phyloP scores from a whole-genome alignment of 441 rosid species.

The Corymbia citriodora region DNA sequence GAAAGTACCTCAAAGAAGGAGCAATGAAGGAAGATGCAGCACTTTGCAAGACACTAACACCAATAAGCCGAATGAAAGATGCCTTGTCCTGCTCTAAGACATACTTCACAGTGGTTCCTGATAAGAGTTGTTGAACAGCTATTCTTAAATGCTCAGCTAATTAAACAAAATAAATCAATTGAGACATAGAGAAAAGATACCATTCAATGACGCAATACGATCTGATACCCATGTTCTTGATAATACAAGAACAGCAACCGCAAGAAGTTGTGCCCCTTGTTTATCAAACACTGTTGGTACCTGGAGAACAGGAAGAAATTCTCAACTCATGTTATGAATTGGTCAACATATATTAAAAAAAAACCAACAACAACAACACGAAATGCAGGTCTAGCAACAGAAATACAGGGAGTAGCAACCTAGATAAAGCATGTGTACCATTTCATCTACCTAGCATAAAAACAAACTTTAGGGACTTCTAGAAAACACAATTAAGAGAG shows the following conservation, averaged over 20 bases:
- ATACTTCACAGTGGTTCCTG: constrained; percentile 96
- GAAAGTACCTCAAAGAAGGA: constrained; percentile 77
- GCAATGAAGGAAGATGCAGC: constrained; percentile 91
- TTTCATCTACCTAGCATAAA: background rate
- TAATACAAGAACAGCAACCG: constrained; percentile 82
- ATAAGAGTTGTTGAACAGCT: constrained; percentile 7
- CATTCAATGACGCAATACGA: constrained; percentile 95
- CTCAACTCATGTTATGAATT: background rate
- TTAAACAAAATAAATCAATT: constrained; percentile 3
- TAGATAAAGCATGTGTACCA: background rate
- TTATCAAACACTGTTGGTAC: constrained; percentile 84
- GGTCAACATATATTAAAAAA: background rate
- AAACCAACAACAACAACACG: background rate
- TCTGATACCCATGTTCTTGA: constrained; percentile 97
- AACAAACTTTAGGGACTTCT: background rate
- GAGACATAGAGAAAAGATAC: constrained; percentile 25
- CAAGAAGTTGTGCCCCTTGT: constrained; percentile 91
- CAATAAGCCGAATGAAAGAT: constrained; percentile 79
- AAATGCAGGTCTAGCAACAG: background rate
- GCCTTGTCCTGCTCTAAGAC: constrained; percentile 96
- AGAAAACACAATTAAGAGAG: background rate
- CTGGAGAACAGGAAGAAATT: constrained; percentile 36
- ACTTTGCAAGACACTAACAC: constrained; percentile 92
- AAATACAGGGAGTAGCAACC: background rate
- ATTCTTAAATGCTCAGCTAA: constrained; percentile 3